A percentile compares a stretch with the other conserved stretches of the same genome.
Conservation (phyloP, 768 basidiomycete genomes). For the Suillus variegatus region DNA sequence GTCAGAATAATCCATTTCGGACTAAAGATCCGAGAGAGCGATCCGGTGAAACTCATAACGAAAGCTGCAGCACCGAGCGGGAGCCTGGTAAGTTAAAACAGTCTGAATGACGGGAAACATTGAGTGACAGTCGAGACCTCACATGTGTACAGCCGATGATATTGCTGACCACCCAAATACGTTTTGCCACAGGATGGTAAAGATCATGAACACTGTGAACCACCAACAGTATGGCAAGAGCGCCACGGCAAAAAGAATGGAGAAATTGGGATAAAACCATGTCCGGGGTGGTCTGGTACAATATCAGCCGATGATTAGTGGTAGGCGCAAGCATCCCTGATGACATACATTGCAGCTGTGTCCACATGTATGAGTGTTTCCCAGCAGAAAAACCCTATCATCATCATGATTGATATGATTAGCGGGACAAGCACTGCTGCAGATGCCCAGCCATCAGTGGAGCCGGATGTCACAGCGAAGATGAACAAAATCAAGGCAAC, state of each 20-base stretch:
- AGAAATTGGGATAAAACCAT: constrained; percentile 45
- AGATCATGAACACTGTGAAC: constrained; percentile 34
- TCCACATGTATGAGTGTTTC: constrained; percentile 42
- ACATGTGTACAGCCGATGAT: constrained; percentile 42
- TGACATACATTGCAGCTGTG: constrained; percentile 43
- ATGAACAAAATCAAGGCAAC: constrained; percentile 36
- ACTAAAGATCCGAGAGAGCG: constrained; percentile 36
- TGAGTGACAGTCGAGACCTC: constrained; percentile 10
- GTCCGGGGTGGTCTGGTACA: constrained; percentile 39
- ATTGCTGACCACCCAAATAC: constrained; percentile 44
- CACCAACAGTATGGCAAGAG: constrained; percentile 47
- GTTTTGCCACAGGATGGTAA: constrained; percentile 42
- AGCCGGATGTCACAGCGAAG: constrained; percentile 46
- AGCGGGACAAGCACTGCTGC: constrained; percentile 47
- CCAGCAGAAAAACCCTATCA: constrained; percentile 50
- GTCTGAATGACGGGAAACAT: constrained; percentile 6
- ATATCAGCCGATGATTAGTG: background rate
- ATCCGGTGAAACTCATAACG: constrained; percentile 39
- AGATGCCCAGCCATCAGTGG: constrained; percentile 50
- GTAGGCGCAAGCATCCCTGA: background rate
- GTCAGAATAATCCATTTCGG: constrained; percentile 48
- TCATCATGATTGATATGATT: constrained; percentile 43
- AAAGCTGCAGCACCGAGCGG: constrained; percentile 44
- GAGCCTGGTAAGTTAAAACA: constrained; percentile 28
- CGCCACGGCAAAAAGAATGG: constrained; percentile 38